Evolutionary conservation across 495 filamentous ascomycete species (phyloP).

Genomic region (Neurospora discreta): DNA sequence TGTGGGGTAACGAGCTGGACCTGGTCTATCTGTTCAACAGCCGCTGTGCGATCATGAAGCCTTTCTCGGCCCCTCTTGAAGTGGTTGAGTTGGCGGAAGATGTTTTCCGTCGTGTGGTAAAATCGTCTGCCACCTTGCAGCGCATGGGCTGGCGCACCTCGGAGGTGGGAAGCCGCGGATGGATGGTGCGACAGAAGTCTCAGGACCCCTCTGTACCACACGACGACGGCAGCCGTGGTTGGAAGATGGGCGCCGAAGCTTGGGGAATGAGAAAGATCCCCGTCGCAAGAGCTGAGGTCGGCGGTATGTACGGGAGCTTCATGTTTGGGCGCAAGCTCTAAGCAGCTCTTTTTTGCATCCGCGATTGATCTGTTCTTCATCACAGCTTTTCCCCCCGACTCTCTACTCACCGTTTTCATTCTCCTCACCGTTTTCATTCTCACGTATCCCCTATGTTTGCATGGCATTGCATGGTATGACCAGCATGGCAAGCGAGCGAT

Average conservation of each 20-base stretch:
- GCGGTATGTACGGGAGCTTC: conserved; percentile 77
- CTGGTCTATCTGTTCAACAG: conserved; percentile 51
- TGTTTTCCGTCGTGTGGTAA: conserved; percentile 50
- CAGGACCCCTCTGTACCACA: conserved; percentile 2
- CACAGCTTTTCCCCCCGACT: not conserved
- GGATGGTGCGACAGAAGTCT: conserved; percentile 52
- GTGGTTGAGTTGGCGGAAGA: conserved; percentile 72
- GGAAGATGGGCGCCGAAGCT: conserved; percentile 85
- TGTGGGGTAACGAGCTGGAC: conserved; percentile 49
- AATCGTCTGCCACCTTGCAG: conserved; percentile 29
- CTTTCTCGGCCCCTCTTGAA: conserved; percentile 57
- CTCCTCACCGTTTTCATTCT: not conserved
- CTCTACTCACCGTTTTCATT: not conserved
- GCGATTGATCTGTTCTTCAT: not conserved
- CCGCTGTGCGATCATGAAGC: conserved; percentile 48
- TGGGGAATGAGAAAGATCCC: conserved; percentile 87
- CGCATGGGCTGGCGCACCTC: conserved; percentile 54
- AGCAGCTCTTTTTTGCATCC: conserved; percentile 1
- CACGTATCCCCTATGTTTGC: not conserved
- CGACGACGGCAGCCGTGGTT: conserved; percentile 46
- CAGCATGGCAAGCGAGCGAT: conserved; percentile 4
- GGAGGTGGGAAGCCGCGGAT: conserved; percentile 51
- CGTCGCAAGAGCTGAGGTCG: conserved; percentile 64
- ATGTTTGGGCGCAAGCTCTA: conserved; percentile 54
- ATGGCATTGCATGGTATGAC: conserved; percentile 1